These are phyloP conservation scores for Penicillium pancosmium DNA, from an alignment of 495 filamentous ascomycete species.

Conservation along the genomic window DNA sequence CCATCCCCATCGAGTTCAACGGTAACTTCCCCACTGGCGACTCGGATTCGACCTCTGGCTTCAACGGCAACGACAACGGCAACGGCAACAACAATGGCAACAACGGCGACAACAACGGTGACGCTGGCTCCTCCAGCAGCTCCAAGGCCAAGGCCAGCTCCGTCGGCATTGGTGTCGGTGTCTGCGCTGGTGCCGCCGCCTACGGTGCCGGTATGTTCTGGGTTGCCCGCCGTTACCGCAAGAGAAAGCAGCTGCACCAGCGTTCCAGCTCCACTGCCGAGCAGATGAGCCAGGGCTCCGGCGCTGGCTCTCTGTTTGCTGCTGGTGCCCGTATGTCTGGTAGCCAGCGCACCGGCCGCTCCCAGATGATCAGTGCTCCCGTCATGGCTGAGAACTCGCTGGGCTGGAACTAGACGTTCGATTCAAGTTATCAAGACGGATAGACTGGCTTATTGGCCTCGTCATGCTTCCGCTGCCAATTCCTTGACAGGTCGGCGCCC, in stretches of 20 bases:
- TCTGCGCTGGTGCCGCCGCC: slow-evolving; percentile 78
- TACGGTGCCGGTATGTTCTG: slow-evolving; percentile 99
- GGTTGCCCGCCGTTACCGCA: slow-evolving; percentile 90
- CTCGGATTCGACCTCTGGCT: slow-evolving; percentile 27
- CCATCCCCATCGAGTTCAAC: slow-evolving; percentile 75
- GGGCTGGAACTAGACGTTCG: slow-evolving; percentile 82
- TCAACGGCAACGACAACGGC: slow-evolving; percentile 15
- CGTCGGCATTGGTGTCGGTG: slow-evolving; percentile 80
- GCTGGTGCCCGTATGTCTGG: slow-evolving; percentile 50
- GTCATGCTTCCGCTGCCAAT: slow-evolving; percentile 1
- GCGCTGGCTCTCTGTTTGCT: slow-evolving; percentile 35
- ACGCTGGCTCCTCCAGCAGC: slow-evolving; percentile 51
- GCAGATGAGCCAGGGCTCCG: slow-evolving; percentile 47
- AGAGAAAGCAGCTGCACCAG: slow-evolving; percentile 76
- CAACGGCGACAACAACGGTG: slow-evolving; percentile 34
- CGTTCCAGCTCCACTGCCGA: slow-evolving; percentile 66
- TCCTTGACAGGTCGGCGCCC: not conserved
- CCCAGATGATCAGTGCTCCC: slow-evolving; percentile 77
- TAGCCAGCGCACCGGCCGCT: slow-evolving; percentile 70
- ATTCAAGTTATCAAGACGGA: slow-evolving; percentile 13
- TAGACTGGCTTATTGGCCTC: slow-evolving; percentile 10
- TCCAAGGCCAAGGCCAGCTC: slow-evolving; percentile 67
- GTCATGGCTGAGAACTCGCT: slow-evolving; percentile 97
- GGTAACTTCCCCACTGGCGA: slow-evolving; percentile 41
- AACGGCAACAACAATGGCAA: slow-evolving; percentile 36